Conservation (phyloP, 2,329 filamentous ascomycete genomes). For the Hirsutella minnesotensis region DNA sequence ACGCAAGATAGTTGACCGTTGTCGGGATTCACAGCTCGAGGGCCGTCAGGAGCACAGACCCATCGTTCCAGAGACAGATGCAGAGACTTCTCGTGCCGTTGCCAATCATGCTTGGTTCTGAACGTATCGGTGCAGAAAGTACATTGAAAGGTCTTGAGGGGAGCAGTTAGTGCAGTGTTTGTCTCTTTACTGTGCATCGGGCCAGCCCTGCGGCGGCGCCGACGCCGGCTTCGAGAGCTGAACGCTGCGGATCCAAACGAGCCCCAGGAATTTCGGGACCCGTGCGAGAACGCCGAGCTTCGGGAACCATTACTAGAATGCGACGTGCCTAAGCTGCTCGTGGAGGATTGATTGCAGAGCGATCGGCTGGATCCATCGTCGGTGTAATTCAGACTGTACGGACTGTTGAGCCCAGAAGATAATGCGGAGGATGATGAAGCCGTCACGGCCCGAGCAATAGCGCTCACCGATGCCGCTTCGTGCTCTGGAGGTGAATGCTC, state of each 20-base stretch:
- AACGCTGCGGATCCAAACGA: constrained; percentile 35
- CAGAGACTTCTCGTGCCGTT: constrained; percentile 57
- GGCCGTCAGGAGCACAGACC: constrained; percentile 50
- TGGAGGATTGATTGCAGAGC: constrained; percentile 45
- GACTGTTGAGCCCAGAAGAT: constrained; percentile 45
- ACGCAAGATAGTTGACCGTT: constrained; percentile 46
- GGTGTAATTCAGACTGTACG: constrained; percentile 43
- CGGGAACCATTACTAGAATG: constrained; percentile 47
- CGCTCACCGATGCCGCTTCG: constrained; percentile 47
- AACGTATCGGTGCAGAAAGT: constrained; percentile 60
- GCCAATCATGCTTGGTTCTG: constrained; percentile 58
- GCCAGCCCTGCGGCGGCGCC: constrained; percentile 33
- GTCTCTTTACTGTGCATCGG: constrained; percentile 23
- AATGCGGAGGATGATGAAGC: constrained; percentile 38
- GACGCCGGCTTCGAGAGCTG: constrained; percentile 31
- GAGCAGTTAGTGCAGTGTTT: constrained; percentile 22
- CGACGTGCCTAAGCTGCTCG: constrained; percentile 48
- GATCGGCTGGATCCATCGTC: constrained; percentile 50
- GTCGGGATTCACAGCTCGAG: constrained; percentile 43
- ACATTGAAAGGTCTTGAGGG: constrained; percentile 50
- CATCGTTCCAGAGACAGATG: constrained; percentile 53
- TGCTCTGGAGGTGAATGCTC: constrained; percentile 46
- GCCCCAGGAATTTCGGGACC: constrained; percentile 43
- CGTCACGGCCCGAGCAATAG: constrained; percentile 45
- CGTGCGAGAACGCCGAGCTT: constrained; percentile 46